Evolutionary conservation across 495 filamentous ascomycete genomes (phyloP), one percentile per base, ranked within the genome.

Genomic region (Penicillium robsamsonii): DNA sequence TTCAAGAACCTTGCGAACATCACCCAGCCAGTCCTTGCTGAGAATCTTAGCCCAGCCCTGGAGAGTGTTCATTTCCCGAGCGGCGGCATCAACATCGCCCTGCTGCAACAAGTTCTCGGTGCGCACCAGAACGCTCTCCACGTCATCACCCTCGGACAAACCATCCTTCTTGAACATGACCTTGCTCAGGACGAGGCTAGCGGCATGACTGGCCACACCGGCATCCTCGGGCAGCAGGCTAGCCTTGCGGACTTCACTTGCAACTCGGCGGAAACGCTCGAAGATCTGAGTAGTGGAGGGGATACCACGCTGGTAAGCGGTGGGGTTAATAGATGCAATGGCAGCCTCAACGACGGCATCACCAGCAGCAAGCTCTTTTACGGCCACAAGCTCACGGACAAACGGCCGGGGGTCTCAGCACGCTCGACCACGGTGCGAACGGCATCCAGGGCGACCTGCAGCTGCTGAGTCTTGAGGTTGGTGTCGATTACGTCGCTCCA

Each of bases 211-310:
- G 13, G 94, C 92, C 20, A 97, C 89, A 55, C 94, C 94, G 4
- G 95, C 94, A 61, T 96, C 86, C 49, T 95, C 91, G 18, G 94
- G 94, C 13, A 98, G 78, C 20, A 97, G 79, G 44, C 87, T 86
- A 20, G 94, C 93, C 79, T 97, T 97, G 60, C 95, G 84, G 18
- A 97, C 94, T 76, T 97, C 95, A 53, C 78, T 76, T 10, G 93
- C 89, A n/a, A 98, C 93, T 35, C 90, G 87, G 42, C 94, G 88
- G 86, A 98, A 98, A 50, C 93, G 88, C 70, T 97, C 94, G 53
- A 97, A 86, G 18, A 98, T 86, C 70, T 93, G 87, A 5, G 89
- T 76, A 0, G 86, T 75, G 2, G 89, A 91, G 24, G 92, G 84
- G 55, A 98, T 86, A 57, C 94, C 94, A 46, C 86, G 85, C 77